These are phyloP conservation scores for Boletus fagicola DNA, from an alignment of 768 basidiomycete species.

Conservation along the genomic window DNA sequence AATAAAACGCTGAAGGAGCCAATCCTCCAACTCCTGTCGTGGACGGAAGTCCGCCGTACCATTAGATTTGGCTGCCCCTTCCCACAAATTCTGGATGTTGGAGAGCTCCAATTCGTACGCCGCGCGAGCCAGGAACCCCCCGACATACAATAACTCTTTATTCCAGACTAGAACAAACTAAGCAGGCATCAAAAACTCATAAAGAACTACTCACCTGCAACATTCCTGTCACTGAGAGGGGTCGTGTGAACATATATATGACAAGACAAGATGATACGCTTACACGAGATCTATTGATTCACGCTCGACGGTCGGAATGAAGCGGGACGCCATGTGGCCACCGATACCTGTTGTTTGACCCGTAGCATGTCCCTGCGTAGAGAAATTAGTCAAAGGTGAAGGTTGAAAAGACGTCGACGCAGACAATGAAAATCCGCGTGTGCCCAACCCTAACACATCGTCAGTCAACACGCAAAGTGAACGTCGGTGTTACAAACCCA, in stretches of 20 bases:
- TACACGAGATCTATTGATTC: conserved; percentile 17
- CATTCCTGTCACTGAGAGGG: conserved; percentile 8
- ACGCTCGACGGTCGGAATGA: conserved; percentile 20
- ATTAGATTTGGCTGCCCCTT: conserved; percentile 36
- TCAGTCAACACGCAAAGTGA: not conserved
- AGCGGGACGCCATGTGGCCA: conserved; percentile 18
- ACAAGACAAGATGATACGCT: not conserved
- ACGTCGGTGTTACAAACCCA: conserved; percentile 46
- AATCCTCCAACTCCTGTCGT: conserved; percentile 43
- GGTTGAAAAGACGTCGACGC: not conserved
- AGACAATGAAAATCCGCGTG: conserved; percentile 15
- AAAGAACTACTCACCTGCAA: conserved; percentile 1
- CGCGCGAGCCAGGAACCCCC: conserved; percentile 10
- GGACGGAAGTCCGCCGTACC: conserved; percentile 28
- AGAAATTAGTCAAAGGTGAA: not conserved
- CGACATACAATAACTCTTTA: conserved; percentile 48
- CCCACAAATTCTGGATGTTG: conserved; percentile 47
- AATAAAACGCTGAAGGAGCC: conserved; percentile 59
- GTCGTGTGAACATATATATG: not conserved
- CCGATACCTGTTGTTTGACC: conserved; percentile 16
- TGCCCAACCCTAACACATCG: conserved; percentile 6
- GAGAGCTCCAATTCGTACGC: conserved; percentile 16
- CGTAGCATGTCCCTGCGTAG: conserved; percentile 11
- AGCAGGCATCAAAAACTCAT: not conserved
- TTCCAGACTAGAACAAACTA: conserved; percentile 68